These are phyloP conservation scores for Pseudogymnoascus sp. DNA, from an alignment of 2,329 filamentous ascomycete species.

Conservation along the genomic window DNA sequence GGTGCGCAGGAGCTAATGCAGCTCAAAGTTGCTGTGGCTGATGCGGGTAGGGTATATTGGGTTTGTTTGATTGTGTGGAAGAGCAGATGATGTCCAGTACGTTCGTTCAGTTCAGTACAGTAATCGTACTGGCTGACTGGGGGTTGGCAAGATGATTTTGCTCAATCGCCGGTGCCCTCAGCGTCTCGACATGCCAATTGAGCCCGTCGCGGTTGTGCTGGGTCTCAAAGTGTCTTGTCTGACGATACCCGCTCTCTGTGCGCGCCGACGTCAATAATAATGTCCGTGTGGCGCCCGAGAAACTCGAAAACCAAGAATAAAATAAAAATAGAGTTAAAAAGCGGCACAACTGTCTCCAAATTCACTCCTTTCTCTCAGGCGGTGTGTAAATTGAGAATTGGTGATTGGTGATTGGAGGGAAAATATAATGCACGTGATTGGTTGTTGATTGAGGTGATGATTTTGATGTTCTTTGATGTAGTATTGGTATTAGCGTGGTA, in stretches of 20 bases:
- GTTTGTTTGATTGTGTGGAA: background rate
- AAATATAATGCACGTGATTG: background rate
- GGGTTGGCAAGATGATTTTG: background rate
- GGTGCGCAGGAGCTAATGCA: conserved; percentile 8
- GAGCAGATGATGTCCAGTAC: too few species aligned
- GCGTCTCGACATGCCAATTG: background rate
- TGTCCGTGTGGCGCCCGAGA: background rate
- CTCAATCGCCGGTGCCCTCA: background rate
- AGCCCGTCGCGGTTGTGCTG: background rate
- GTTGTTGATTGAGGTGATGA: too few species aligned
- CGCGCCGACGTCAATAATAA: background rate
- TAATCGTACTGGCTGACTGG: background rate
- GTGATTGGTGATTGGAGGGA: background rate
- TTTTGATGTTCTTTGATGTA: too few species aligned
- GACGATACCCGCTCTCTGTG: background rate
- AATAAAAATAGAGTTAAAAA: conserved; percentile 12
- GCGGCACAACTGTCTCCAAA: background rate
- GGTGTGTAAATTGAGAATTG: background rate
- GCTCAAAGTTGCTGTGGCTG: background rate
- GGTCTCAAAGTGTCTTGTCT: background rate
- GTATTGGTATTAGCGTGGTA: background rate
- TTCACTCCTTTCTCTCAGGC: background rate
- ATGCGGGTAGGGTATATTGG: background rate
- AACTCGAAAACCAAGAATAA: background rate
- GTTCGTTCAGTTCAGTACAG: background rate